Evolutionary conservation across 441 rosid species (phyloP), one percentile per base, ranked within the genome.

Genomic region (Viola pubescens): DNA sequence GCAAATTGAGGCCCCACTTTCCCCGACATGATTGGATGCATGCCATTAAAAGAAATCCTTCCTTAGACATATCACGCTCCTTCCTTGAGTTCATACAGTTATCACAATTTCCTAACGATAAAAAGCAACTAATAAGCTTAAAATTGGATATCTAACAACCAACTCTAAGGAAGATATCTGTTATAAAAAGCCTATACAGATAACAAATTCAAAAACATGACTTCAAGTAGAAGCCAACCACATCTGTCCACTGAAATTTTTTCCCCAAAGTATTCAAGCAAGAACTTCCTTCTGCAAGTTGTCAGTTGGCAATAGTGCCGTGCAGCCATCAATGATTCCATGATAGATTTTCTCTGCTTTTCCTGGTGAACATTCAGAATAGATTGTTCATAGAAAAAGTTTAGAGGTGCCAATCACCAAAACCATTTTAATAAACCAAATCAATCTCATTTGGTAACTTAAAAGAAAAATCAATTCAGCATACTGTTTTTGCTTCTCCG

Each of bases 221-320:
- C 13, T 19, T 56, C 11, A 58, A 59, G 52, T 46, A 58, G 45
- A 52, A 58, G 54, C 11, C 74, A 42, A 79, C 84, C 84, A 73
- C 84, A 80, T 52, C 59, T 77, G 14, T 75, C 78, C 3, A 66
- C 71, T 52, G 76, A 40, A 65, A 50, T 19, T 19, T 19, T 68
- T 70, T 77, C 81, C 40, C 81, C 84, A 14, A 80, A 80, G 71
- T 80, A 72, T 34, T 62, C 64, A 34, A 80, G 81, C 79, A 80
- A 75, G 55, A 72, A 77, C 75, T 77, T 75, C 58, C 81, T 77
- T 77, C 84, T 77, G 68, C 84, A 80, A 64, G 80, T 70, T 10
- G 76, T 62, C 16, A 51, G 48, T 49, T 60, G 34, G 73, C 81
- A 77, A 58, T 77, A 80, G 54, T 19, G 69, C 52, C 75, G 74